Percentiles rank a stretch among this genome's conserved stretches.
Conservation (phyloP, 2,329 filamentous ascomycete species). For the Sphaerostilbella broomeana region DNA sequence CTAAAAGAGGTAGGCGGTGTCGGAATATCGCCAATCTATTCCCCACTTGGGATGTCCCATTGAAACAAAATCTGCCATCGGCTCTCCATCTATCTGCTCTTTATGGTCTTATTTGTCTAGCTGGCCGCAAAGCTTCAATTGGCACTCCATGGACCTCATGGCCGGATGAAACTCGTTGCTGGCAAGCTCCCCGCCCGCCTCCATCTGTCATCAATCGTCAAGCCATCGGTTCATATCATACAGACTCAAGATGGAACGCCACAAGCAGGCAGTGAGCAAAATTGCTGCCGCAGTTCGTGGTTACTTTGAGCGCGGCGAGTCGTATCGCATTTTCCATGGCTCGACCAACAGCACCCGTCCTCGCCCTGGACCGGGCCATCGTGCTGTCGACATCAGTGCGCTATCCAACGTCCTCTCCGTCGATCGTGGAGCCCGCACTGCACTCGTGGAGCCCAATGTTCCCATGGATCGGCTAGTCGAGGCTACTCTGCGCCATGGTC, state of each 20-base stretch:
- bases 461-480: conserved; percentile 67
- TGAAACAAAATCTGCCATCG: too few relatives aligned
- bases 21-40: too few relatives aligned
- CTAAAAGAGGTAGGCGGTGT: too few relatives aligned
- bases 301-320: conserved; percentile 42
- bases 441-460: conserved; percentile 69
- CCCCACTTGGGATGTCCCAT: too few relatives aligned
- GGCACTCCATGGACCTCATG: too few relatives aligned
- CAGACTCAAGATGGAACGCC: conserved; percentile 45
- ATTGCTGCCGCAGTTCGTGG: conserved; percentile 42
- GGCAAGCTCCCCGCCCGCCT: too few relatives aligned
- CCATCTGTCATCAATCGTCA: too few relatives aligned
- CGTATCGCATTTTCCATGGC: conserved; percentile 72
- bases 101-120: too few relatives aligned
- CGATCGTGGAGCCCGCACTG: conserved; percentile 47
- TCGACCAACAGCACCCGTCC: conserved; percentile 68
- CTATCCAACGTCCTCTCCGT: conserved; percentile 59
- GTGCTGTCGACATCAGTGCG: conserved; percentile 55
- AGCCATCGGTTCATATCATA: too few relatives aligned
- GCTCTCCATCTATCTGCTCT: too few relatives aligned
- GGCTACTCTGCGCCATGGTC: conserved; percentile 55
- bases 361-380: conserved; percentile 25
- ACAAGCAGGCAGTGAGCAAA: conserved; percentile 40
- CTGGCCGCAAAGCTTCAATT: too few relatives aligned
- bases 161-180: too few relatives aligned